Conservation (phyloP, 2,329 filamentous ascomycete genomes). For the Pestalotiopsis sp. region DNA sequence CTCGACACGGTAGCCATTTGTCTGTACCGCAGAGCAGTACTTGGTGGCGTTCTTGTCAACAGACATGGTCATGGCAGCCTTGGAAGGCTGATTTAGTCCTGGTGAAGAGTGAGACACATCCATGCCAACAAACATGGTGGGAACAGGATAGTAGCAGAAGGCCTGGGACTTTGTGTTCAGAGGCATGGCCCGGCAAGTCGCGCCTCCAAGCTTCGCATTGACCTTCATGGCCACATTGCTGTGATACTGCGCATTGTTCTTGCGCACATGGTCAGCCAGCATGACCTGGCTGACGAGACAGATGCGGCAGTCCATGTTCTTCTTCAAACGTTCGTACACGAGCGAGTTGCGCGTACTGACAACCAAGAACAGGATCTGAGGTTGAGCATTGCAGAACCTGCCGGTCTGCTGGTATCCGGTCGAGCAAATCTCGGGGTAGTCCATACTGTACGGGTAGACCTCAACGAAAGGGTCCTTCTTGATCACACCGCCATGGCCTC, state of each 20-base stretch:
- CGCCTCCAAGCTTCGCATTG: conserved; percentile 91
- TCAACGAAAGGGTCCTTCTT: conserved; percentile 36
- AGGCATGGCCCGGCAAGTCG: conserved; percentile 56
- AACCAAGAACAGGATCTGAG: conserved; percentile 81
- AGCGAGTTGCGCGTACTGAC: conserved; percentile 71
- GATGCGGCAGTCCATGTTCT: conserved; percentile 81
- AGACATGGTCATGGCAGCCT: conserved; percentile 86
- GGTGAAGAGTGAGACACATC: conserved; percentile 87
- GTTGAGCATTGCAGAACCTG: conserved; percentile 54
- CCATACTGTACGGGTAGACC: conserved; percentile 34
- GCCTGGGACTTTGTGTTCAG: conserved; percentile 31
- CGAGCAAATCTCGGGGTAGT: conserved; percentile 55
- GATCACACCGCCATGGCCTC: conserved; percentile 52
- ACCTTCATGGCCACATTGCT: conserved; percentile 97
- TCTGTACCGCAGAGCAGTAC: conserved; percentile 79
- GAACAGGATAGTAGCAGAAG: conserved; percentile 44
- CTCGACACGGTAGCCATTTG: conserved; percentile 82
- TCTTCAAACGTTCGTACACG: conserved; percentile 85
- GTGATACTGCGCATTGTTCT: conserved; percentile 79
- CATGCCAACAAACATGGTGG: conserved; percentile 85
- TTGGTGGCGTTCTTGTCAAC: conserved; percentile 71
- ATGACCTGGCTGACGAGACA: conserved; percentile 85
- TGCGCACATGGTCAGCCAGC: conserved; percentile 69
- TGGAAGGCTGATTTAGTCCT: conserved; percentile 68
- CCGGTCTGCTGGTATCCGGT: conserved; percentile 58